Base-by-base conservation (phyloP, 2,329 filamentous ascomycete genomes). In the Myriosclerotinia curreyana region DNA sequence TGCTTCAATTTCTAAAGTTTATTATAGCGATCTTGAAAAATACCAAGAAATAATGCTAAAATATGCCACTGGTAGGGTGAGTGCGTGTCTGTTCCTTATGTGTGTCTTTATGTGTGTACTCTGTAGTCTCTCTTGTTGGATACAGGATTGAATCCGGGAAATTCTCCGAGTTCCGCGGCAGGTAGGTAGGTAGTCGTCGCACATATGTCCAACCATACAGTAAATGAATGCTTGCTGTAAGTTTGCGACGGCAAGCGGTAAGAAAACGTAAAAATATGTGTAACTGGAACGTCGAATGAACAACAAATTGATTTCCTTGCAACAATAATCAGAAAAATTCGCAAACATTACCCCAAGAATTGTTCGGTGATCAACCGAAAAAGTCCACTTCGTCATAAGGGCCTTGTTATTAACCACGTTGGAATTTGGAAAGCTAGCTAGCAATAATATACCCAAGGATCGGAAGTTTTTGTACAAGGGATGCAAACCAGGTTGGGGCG, bases 171-270 rank as follows among this genome's bases (percentile, higher is more conserved):
- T 58, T 52, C 62, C 54, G 46, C 46, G 53, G 36, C 20, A 46
- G 54, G n/a, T n/a, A n/a, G n/a, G n/a, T n/a, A n/a, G n/a, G n/a
- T n/a, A n/a, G n/a, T n/a, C n/a, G n/a, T 62, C 31, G 28, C 42
- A 58, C 52, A 55, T 20, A 46, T 40, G 42, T 6, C 40, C 40
- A 56, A 38, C 54, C 28, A n/a, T n/a, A n/a, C n/a, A n/a, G n/a
- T 6, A 31, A 31, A 56, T 22, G 22, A 58, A 46, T 58, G 54
- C 54, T 36, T 58, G 54, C 54, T 58, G 51, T 49, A 22, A 38
- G 42, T 58, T 56, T 63, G 61, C 42, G 42, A 63, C 61, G 53
- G 53, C 52, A 58, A 58, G 46, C 44, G 54, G 53, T 46, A 62
- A 62, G 52, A 58, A 49, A 54, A 62, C 38, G 49, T 46, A 62